Conservation (phyloP, 768 basidiomycete species). For the Mycena galopus region DNA sequence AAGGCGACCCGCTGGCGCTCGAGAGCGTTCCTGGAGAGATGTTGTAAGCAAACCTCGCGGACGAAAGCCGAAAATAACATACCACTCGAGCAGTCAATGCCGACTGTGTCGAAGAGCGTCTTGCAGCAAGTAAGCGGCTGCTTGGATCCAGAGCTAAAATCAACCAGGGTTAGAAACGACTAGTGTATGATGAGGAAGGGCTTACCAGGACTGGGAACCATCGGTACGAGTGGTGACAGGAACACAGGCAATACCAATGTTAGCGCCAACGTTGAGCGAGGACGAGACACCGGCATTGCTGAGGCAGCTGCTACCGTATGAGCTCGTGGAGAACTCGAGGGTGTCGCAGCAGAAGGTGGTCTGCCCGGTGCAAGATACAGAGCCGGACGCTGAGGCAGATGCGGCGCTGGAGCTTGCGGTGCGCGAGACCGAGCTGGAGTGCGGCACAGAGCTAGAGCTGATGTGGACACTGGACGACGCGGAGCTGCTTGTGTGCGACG, state of each 20-base stretch:
- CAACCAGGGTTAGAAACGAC: not conserved
- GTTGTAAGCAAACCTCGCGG: no score
- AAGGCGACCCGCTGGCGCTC: no score
- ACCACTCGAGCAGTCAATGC: no score
- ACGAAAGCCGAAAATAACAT: no score
- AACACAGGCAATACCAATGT: not conserved
- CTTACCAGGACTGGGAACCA: not conserved
- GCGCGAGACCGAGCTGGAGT: not conserved
- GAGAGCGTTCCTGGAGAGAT: not conserved
- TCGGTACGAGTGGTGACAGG: not conserved
- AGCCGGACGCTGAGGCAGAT: not conserved
- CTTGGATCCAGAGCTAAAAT: not conserved
- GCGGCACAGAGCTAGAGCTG: not conserved
- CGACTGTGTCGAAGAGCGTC: conserved; percentile 11
- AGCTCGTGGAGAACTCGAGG: no score
- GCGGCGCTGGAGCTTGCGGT: conserved; percentile 13
- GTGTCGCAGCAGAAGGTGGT: no score
- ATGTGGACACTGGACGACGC: not conserved
- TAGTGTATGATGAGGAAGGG: not conserved
- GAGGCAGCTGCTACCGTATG: no score
- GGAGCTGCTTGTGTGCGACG: no score
- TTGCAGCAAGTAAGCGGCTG: conserved; percentile 16
- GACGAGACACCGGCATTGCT: no score
- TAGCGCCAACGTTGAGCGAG: not conserved
- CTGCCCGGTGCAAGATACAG: no score